These are phyloP conservation scores for Aspergillus neotritici DNA, from an alignment of 2,329 filamentous ascomycete species.

Conservation along the genomic window DNA sequence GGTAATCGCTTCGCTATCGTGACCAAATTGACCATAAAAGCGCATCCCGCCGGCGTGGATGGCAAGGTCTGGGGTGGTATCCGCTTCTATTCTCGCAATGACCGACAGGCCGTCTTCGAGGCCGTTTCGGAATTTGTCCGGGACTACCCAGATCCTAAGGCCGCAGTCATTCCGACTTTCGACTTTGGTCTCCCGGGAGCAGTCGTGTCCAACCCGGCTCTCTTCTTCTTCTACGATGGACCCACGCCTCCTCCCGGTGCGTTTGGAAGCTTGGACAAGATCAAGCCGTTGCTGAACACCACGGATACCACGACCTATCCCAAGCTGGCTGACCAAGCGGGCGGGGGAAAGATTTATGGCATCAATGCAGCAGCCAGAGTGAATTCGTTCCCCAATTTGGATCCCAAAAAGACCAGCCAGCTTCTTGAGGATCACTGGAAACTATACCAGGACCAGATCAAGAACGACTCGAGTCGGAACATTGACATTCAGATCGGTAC, in stretches of 20 bases:
- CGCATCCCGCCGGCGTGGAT: conserved; percentile 3
- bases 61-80: conserved; percentile 8
- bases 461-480: neutral
- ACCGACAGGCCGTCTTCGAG: conserved; percentile 5
- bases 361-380: conserved; percentile 8
- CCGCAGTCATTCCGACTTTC: conserved; percentile 9
- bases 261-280: conserved; percentile 6
- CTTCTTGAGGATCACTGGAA: conserved; percentile 5
- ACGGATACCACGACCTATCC: conserved; percentile 4
- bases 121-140: conserved; percentile 3
- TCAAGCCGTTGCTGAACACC: conserved; percentile 4
- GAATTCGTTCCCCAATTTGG: conserved; percentile 8
- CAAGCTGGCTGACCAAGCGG: conserved; percentile 4
- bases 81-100: neutral
- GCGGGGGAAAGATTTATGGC: conserved; percentile 9
- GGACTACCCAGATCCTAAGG: conserved; percentile 9
- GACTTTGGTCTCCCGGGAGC: conserved; percentile 5
- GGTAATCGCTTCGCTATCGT: conserved; percentile 12
- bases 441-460: conserved; percentile 5
- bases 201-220: conserved; percentile 4
- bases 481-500: conserved; percentile 6
- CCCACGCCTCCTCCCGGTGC: conserved; percentile 1
- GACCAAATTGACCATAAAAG: conserved; percentile 10
- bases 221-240: conserved; percentile 11
- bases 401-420: neutral